A percentile compares a stretch with the other conserved stretches of the same genome.
phyloP scores from a whole-genome alignment of 2,329 filamentous ascomycete species.

The Apiospora pterosperma region DNA sequence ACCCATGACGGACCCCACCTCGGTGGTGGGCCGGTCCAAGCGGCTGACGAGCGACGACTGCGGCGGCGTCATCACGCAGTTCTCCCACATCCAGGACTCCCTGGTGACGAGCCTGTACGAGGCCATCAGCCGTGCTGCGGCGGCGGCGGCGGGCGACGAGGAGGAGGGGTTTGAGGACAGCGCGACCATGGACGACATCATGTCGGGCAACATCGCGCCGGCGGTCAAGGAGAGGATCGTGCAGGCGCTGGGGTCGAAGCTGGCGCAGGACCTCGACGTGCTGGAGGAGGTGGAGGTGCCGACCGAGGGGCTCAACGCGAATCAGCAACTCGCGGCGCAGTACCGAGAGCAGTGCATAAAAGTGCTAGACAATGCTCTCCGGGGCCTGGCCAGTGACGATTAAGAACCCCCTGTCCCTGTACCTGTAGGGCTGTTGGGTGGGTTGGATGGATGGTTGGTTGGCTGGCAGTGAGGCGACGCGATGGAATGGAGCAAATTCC shows the following conservation, averaged over 20 bases:
- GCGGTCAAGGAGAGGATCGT: slow-evolving; percentile 34
- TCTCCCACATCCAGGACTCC: slow-evolving; percentile 49
- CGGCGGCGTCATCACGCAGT: slow-evolving; percentile 32
- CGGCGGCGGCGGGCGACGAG: neutral
- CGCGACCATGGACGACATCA: slow-evolving; percentile 32
- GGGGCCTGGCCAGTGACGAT: slow-evolving; percentile 3
- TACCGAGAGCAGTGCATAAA: slow-evolving; percentile 47
- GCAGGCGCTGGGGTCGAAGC: slow-evolving; percentile 32
- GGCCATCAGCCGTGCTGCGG: slow-evolving; percentile 20
- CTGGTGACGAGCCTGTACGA: slow-evolving; percentile 49
- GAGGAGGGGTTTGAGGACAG: slow-evolving; percentile 14
- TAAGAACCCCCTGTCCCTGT: neutral
- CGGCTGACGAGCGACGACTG: slow-evolving; percentile 30
- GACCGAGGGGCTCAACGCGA: slow-evolving; percentile 34
- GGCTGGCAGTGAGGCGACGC: no score
- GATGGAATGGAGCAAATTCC: no score
- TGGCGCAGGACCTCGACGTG: slow-evolving; percentile 40
- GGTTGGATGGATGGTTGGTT: no score
- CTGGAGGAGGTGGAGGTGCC: slow-evolving; percentile 40
- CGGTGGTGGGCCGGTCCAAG: slow-evolving; percentile 41
- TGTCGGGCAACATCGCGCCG: slow-evolving; percentile 40
- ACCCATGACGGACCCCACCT: slow-evolving; percentile 44
- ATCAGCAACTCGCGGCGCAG: slow-evolving; percentile 45
- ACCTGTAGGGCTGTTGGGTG: no score
- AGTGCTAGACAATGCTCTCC: slow-evolving; percentile 44